phyloP scores from a whole-genome alignment of 768 basidiomycete genomes.

The Suillus luteus region DNA sequence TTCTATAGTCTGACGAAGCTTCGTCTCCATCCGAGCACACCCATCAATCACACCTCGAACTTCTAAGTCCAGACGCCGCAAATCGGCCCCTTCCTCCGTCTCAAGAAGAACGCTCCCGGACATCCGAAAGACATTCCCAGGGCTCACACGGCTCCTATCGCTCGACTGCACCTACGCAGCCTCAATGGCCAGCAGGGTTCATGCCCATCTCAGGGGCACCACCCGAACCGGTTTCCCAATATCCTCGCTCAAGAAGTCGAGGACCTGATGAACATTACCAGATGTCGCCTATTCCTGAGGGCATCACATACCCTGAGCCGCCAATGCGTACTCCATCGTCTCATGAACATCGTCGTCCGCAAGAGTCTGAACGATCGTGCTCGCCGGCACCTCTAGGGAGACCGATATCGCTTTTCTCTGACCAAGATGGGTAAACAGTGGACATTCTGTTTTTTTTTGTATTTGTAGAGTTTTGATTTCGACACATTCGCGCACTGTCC shows the following conservation, averaged over 20 bases:
- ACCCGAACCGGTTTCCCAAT: slow-evolving; percentile 2
- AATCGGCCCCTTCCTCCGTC: slow-evolving; percentile 26
- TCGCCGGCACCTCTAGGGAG: slow-evolving; percentile 33
- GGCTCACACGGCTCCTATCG: slow-evolving; percentile 11
- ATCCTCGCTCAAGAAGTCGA: slow-evolving; percentile 10
- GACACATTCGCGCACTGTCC: neutral
- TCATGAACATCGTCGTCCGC: slow-evolving; percentile 18
- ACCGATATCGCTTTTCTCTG: slow-evolving; percentile 33
- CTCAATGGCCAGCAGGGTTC: slow-evolving; percentile 25
- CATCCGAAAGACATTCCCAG: neutral
- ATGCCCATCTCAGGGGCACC: slow-evolving; percentile 14
- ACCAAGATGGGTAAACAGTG: slow-evolving; percentile 4
- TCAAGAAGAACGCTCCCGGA: slow-evolving; percentile 8
- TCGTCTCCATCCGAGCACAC: slow-evolving; percentile 35
- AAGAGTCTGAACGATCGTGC: slow-evolving; percentile 16
- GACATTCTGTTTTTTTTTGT: neutral
- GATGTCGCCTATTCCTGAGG: slow-evolving; percentile 28
- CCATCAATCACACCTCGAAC: slow-evolving; percentile 37
- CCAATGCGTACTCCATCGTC: slow-evolving; percentile 29
- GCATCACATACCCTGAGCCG: slow-evolving; percentile 29
- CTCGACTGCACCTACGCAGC: slow-evolving; percentile 16
- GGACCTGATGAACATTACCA: slow-evolving; percentile 22
- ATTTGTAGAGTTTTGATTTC: slow-evolving; percentile 1
- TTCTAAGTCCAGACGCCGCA: slow-evolving; percentile 45
- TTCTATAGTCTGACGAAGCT: slow-evolving; percentile 41